Base-by-base conservation (phyloP, 2,329 filamentous ascomycete species). In the Cordyceps fumosorosea region DNA sequence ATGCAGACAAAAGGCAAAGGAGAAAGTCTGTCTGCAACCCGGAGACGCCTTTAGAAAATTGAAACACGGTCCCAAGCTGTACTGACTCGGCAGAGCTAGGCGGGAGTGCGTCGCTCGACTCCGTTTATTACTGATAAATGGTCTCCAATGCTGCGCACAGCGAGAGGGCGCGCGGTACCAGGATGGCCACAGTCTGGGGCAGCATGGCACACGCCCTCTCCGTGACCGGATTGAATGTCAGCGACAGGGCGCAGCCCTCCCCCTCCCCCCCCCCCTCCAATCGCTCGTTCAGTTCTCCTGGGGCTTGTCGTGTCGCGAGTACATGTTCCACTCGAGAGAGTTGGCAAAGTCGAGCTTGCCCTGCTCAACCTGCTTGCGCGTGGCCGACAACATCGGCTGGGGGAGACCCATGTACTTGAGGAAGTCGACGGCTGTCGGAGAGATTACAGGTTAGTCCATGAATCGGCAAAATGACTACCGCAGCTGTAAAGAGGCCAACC, bases 331-430 rank as follows among this genome's bases (percentile, higher is more conserved):
- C 73, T 87, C 84, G 5, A 81, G 74, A 11, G 79, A 80, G 51
- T 77, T 83, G 64, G 79, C 79, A 69, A 85, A 83, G 66, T 83
- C 81, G 37, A 87, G 74, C 72, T 84, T 84, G 56, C 83, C 81
- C 67, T 78, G 76, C 74, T 87, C 85, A 52, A 88, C 83, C 68
- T 87, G 81, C 65, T 81, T 80, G 58, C 85, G 76, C 2, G 84
- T 87, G 3, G 78, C 80, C 1, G 77, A 74, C 51, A 86, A 76
- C 76, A 86, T 82, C 26, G 83, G 81, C 68, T 81, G 78, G 0
- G 85, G 84, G n/a, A 88, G 75, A 56, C 85, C 85, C 85, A 88
- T 88, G 5, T 83, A 85, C 69, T 85, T 81, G 56, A 88, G 76
- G 74, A 84, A 88, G 26, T 75, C 69, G 55, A 87, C 80, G 60